phyloP scores from a whole-genome alignment of 73 alveolate genomes.

The Blepharisma japonicum region DNA sequence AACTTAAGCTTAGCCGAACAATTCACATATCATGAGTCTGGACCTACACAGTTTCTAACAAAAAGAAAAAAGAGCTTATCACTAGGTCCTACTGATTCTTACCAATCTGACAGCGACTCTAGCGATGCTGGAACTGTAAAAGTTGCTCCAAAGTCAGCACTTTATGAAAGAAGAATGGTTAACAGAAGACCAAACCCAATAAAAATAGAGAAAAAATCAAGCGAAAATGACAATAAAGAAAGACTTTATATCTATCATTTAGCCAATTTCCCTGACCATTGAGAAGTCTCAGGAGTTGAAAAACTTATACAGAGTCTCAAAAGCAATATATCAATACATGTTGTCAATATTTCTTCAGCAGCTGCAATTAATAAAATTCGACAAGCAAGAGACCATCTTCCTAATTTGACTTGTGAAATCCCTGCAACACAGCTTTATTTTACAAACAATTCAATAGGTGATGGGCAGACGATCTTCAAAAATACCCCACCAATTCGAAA shows the following conservation, averaged over 20 bases:
- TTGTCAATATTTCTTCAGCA: constrained; percentile 22
- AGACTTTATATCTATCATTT: not conserved
- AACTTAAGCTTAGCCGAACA: not conserved
- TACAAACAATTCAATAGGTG: not conserved
- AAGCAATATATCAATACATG: not conserved
- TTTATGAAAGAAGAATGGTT: too few relatives aligned
- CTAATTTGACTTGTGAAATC: constrained; percentile 10
- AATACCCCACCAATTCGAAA: constrained; percentile 30
- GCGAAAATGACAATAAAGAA: too few relatives aligned
- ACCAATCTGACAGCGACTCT: too few relatives aligned
- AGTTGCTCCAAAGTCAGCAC: too few relatives aligned
- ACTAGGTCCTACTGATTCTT: too few relatives aligned
- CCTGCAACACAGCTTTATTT: constrained; percentile 22
- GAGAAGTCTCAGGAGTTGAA: constrained; percentile 10
- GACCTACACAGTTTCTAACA: not conserved
- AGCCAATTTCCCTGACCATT: constrained; percentile 21
- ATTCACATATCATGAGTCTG: not conserved
- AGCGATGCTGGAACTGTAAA: too few relatives aligned
- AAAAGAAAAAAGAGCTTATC: too few relatives aligned
- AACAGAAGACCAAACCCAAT: too few relatives aligned
- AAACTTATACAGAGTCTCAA: not conserved
- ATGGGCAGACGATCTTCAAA: constrained; percentile 21
- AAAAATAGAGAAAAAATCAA: too few relatives aligned
- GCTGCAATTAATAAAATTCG: constrained; percentile 14
- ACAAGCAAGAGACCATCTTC: not conserved